A percentile compares a stretch with the other conserved stretches of the same genome.
phyloP scores from a whole-genome alignment of 1,139 yeast genomes.

The Scheffersomyces lignicola region DNA sequence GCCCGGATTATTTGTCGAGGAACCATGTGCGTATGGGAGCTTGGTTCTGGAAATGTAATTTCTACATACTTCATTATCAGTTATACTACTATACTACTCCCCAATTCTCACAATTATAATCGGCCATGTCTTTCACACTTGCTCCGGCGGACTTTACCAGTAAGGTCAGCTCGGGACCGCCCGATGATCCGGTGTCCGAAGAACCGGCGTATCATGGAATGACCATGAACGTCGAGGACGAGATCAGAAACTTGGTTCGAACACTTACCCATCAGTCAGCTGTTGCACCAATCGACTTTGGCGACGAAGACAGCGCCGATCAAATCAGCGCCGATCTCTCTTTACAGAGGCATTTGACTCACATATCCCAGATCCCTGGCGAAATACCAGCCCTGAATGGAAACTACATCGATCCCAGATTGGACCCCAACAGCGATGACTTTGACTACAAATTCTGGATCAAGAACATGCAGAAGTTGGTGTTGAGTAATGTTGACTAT shows the following conservation, averaged over 20 bases:
- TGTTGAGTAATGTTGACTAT: constrained; percentile 18
- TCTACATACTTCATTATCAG: no score
- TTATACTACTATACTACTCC: no score
- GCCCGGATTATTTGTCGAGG: no score
- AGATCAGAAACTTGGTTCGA: constrained; percentile 13
- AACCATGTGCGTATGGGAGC: no score
- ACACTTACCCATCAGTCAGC: constrained; percentile 6
- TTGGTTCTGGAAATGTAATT: no score
- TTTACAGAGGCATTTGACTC: neutral
- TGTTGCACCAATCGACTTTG: neutral
- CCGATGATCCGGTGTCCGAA: no score
- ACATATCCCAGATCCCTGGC: constrained; percentile 3
- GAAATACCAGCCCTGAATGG: neutral
- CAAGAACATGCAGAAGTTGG: constrained; percentile 21
- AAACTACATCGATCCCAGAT: constrained; percentile 11
- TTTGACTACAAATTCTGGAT: constrained; percentile 26
- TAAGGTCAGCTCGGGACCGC: no score
- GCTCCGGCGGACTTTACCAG: no score
- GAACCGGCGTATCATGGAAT: no score
- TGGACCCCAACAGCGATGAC: constrained; percentile 18
- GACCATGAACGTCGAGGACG: constrained; percentile 7
- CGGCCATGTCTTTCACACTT: no score
- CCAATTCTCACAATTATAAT: no score
- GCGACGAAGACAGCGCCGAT: neutral
- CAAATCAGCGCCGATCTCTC: neutral